Percentiles rank a stretch among this genome's conserved stretches.
phyloP scores from a whole-genome alignment of 495 filamentous ascomycete species.

The Talaromyces proteolyticus region DNA sequence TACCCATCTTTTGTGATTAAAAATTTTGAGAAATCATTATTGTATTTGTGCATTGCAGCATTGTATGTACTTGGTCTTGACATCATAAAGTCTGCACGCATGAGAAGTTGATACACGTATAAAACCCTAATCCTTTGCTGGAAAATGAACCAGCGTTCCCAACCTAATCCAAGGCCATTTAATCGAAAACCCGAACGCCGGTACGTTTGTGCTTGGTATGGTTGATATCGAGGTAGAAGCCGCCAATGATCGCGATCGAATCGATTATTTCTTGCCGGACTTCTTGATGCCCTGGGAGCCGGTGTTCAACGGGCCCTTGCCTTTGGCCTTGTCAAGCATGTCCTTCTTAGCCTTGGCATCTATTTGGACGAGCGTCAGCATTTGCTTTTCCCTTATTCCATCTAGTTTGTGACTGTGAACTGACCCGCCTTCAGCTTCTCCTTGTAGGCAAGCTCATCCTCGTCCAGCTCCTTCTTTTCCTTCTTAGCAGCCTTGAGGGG shows the following conservation, averaged over 20 bases:
- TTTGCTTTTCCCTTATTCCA: background rate
- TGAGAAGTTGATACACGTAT: too few species aligned
- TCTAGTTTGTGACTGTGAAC: slow-evolving; percentile 10
- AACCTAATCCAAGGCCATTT: background rate
- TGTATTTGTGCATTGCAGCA: background rate
- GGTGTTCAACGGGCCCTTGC: slow-evolving; percentile 60
- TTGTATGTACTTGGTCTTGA: background rate
- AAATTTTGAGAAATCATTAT: background rate
- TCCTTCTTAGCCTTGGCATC: slow-evolving; percentile 77
- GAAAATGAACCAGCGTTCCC: background rate
- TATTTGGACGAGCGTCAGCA: slow-evolving; percentile 18
- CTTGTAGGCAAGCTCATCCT: slow-evolving; percentile 68
- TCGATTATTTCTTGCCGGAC: slow-evolving; percentile 74
- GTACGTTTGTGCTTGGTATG: background rate
- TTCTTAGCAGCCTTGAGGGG: slow-evolving; percentile 80
- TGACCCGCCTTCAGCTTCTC: slow-evolving; percentile 71
- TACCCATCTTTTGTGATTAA: slow-evolving; percentile 7
- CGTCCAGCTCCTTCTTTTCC: slow-evolving; percentile 65
- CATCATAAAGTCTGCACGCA: too few species aligned
- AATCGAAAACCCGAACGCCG: background rate
- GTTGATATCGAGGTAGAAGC: background rate
- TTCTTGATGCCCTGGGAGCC: slow-evolving; percentile 85
- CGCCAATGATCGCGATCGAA: background rate
- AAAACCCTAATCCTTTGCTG: too few species aligned
- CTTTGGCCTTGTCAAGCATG: slow-evolving; percentile 56